Evolutionary conservation across 2,329 filamentous ascomycete genomes (phyloP).

Genomic region (Aspergillus felis): DNA sequence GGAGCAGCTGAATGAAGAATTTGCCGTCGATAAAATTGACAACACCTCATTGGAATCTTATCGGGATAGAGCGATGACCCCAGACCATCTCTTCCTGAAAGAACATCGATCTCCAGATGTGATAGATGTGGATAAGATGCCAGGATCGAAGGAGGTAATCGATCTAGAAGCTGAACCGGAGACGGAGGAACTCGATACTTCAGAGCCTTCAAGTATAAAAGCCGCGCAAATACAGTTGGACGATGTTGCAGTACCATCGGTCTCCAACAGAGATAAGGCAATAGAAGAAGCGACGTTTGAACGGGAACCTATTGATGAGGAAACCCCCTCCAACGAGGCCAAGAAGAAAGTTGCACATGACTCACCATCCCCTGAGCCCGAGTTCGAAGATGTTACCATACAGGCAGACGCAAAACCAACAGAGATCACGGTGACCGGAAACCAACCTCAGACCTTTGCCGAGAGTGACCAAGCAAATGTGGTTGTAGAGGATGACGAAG

Average conservation of each 20-base stretch:
- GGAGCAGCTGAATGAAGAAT: conserved; percentile 29
- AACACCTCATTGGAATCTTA: conserved; percentile 21
- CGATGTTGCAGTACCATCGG: not conserved
- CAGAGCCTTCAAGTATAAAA: not conserved
- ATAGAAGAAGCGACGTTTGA: conserved; percentile 16
- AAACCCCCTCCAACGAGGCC: conserved; percentile 12
- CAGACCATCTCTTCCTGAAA: conserved; percentile 25
- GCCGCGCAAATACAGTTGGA: not conserved
- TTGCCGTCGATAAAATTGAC: conserved; percentile 25
- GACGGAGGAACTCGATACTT: not conserved
- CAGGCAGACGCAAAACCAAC: conserved; percentile 20
- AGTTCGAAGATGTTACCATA: conserved; percentile 20
- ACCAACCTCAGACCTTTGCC: conserved; percentile 15
- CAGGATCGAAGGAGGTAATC: conserved; percentile 28
- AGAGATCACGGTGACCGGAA: conserved; percentile 20
- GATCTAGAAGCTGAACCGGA: conserved; percentile 25
- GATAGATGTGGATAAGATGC: conserved; percentile 37
- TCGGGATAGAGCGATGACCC: conserved; percentile 15
- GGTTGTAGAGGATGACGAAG: conserved; percentile 49
- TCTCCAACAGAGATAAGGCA: conserved; percentile 13
- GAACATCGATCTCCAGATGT: conserved; percentile 33
- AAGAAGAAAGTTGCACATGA: conserved; percentile 14
- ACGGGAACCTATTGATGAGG: conserved; percentile 14
- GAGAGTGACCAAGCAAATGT: conserved; percentile 20
- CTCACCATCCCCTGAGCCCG: conserved; percentile 44